Evolutionary conservation across 2,329 filamentous ascomycete genomes (phyloP), one percentile per base, ranked within the genome.

Genomic region (Lachnellula subtilissima): DNA sequence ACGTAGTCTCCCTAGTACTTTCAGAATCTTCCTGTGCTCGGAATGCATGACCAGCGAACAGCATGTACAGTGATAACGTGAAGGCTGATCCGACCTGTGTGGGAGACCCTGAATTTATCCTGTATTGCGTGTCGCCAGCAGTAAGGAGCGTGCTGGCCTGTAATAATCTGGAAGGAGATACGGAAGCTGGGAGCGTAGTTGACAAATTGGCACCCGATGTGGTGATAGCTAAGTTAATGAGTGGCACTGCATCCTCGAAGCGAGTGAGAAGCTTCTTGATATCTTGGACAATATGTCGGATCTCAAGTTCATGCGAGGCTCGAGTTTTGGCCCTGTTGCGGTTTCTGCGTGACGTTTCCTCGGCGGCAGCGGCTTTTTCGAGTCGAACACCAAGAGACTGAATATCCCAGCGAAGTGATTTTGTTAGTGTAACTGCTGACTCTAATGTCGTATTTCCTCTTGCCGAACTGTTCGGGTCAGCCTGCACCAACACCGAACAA

Each of bases 121-220:
- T 82, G 71, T 94, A 97, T 61, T 91, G 87, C 0, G 86, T 87
- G 70, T 99, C 94, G 2, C 91, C 91, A 46, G 91, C 82, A 28
- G 87, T 95, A 49, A 97, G 78, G 61, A 97, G 88, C 4, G 91
- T 94, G 68, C 93, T 97, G 17, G 94, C 92, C 72, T 99, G 94
- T 39, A 97, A 76, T 43, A 99, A 75, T 42, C 94, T 83, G 4
- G 93, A 97, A 1, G 93, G 93, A 1, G 93, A 97, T 46, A 97
- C 89, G 9, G 87, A 87, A 1, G 88, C 78, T 0, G 91, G 89
- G 28, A 97, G 76, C 2, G 85, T 86, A 0, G 89, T 89, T 0
- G 89, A 91, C 32, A 97, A 77, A 56, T 84, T 95, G 54, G 93
- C 91, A 0, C 94, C 94, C 1, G 93, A 97, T 0, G 92, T 93